Percentiles rank a stretch among this genome's conserved stretches.
These are phyloP conservation scores for Salix arbutifolia DNA, from an alignment of 345 rosid genomes.

Conservation along the genomic window DNA sequence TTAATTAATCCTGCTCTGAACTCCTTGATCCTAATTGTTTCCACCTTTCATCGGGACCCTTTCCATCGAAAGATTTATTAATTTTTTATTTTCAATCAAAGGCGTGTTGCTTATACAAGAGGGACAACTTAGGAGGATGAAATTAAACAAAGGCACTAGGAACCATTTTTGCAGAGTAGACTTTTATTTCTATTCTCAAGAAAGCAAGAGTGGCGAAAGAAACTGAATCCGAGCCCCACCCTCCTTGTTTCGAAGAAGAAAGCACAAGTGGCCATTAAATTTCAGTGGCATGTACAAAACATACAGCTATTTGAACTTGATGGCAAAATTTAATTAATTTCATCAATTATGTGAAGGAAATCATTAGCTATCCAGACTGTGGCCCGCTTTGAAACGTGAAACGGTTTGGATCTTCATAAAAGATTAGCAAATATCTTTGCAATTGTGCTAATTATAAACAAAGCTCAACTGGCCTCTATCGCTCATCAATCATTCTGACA, in stretches of 20 bases:
- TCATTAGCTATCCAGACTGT: slow-evolving; percentile 20
- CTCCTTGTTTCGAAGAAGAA: not conserved
- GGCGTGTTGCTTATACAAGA: not conserved
- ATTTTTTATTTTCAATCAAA: not conserved
- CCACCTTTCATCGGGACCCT: slow-evolving; percentile 21
- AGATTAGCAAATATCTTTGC: slow-evolving; percentile 11
- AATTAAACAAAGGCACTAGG: not conserved
- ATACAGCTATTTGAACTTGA: not conserved
- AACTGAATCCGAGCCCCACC: not conserved
- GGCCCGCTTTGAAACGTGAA: slow-evolving; percentile 30
- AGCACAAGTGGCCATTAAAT: no score
- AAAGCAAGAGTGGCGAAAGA: not conserved
- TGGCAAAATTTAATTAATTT: not conserved
- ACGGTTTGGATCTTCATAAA: slow-evolving; percentile 24
- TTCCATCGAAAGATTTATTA: slow-evolving; percentile 7
- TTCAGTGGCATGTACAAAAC: no score
- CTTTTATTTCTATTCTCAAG: not conserved
- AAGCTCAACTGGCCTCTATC: not conserved
- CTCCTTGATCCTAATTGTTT: slow-evolving; percentile 16
- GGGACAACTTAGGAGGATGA: not conserved
- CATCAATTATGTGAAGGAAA: slow-evolving; percentile 18
- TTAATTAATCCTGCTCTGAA: not conserved
- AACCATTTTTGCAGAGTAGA: not conserved
- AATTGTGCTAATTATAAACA: slow-evolving; percentile 1
- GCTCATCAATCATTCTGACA: slow-evolving; percentile 12